These are phyloP conservation scores for Codiaeum variegatum DNA, from an alignment of 441 rosid genomes.

Conservation along the genomic window DNA sequence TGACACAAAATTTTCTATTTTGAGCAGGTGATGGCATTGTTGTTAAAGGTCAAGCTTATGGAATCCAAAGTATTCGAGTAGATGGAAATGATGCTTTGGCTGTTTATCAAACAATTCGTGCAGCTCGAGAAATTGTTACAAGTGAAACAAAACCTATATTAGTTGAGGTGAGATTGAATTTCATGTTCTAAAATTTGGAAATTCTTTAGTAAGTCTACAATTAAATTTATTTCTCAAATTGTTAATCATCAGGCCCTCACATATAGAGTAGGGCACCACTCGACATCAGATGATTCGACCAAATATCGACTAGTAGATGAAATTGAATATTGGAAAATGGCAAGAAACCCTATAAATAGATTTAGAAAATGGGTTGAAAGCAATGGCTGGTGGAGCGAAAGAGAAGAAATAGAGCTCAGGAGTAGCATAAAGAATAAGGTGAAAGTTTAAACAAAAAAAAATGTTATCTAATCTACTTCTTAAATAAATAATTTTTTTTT, in stretches of 20 bases:
- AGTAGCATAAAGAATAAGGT: slow-evolving; percentile 65
- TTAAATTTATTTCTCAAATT: neutral
- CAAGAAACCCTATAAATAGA: slow-evolving; percentile 56
- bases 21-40: slow-evolving; percentile 76
- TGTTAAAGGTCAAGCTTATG: slow-evolving; percentile 75
- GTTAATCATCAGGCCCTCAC: slow-evolving; percentile 51
- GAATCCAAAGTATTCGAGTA: slow-evolving; percentile 75
- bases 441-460: neutral
- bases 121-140: slow-evolving; percentile 69
- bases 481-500: neutral
- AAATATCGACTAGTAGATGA: slow-evolving; percentile 65
- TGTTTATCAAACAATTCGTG: slow-evolving; percentile 56
- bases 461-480: neutral
- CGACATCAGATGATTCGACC: slow-evolving; percentile 93
- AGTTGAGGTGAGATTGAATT: slow-evolving; percentile 50
- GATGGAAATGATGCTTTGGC: slow-evolving; percentile 93
- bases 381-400: slow-evolving; percentile 72
- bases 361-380: slow-evolving; percentile 70
- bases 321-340: slow-evolving; percentile 66
- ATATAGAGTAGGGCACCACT: slow-evolving; percentile 84
- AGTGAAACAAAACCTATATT: slow-evolving; percentile 59
- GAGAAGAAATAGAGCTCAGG: slow-evolving; percentile 54
- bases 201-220: neutral
- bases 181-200: neutral
- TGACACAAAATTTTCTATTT: neutral